phyloP scores from a whole-genome alignment of 495 filamentous ascomycete species.

The Friedmanniomyces endolithicus region DNA sequence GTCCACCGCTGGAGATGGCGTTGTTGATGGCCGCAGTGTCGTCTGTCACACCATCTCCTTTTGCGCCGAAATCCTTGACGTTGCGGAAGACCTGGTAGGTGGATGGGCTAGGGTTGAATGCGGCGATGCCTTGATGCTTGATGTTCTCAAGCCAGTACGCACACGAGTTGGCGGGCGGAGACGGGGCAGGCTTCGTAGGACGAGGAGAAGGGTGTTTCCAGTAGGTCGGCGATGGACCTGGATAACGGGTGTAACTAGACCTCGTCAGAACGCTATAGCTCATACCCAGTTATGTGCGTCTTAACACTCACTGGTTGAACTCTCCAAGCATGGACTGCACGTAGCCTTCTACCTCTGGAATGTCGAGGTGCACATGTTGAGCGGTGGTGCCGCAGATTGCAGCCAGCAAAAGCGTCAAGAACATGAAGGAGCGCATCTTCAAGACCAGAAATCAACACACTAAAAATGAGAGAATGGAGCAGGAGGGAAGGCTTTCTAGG shows the following conservation, averaged over 20 bases:
- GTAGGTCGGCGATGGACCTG: conserved; percentile 9
- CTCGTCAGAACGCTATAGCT: neutral
- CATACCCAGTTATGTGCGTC: too few species aligned
- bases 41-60: conserved; percentile 38
- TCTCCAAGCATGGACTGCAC: conserved; percentile 4
- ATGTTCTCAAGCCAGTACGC: conserved; percentile 27
- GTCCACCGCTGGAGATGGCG: conserved; percentile 24
- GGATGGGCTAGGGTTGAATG: conserved; percentile 23
- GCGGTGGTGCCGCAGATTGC: neutral
- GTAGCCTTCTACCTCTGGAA: conserved; percentile 6
- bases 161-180: conserved; percentile 1
- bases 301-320: conserved; percentile 1
- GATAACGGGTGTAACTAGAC: conserved; percentile 4
- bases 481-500: neutral
- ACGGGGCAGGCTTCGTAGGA: conserved; percentile 1
- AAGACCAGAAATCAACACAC: neutral
- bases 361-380: conserved; percentile 13
- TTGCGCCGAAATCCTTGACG: conserved; percentile 41
- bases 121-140: conserved; percentile 27
- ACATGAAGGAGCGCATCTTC: neutral
- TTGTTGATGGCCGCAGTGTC: conserved; percentile 41
- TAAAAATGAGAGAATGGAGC: neutral
- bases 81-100: conserved; percentile 46
- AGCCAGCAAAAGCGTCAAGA: conserved; percentile 3
- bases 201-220: conserved; percentile 1